A percentile compares a stretch with the other conserved stretches of the same genome.
Evolutionary conservation across 2,329 filamentous ascomycete species (phyloP).

Genomic region (Fusarium bactridioides): DNA sequence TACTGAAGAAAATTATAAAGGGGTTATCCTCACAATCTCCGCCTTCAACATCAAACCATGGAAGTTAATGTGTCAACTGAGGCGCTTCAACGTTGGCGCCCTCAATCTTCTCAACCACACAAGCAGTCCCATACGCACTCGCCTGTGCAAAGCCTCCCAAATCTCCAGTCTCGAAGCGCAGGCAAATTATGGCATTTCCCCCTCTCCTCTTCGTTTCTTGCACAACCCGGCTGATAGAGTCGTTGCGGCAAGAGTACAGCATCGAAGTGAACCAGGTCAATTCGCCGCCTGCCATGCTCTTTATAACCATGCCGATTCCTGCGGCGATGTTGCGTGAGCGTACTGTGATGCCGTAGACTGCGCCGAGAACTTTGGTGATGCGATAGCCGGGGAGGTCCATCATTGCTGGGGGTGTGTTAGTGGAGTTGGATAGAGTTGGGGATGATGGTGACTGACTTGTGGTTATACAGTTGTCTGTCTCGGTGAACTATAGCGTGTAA

Average conservation of each 20-base stretch:
- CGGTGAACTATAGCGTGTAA: conserved; percentile 51
- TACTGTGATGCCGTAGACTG: conserved; percentile 65
- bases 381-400: conserved; percentile 69
- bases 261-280: conserved; percentile 66
- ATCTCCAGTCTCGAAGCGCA: conserved; percentile 66
- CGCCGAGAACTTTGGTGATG: conserved; percentile 64
- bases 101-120: conserved; percentile 64
- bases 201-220: conserved; percentile 64
- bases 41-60: neutral
- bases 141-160: conserved; percentile 65
- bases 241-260: conserved; percentile 66
- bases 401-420: conserved; percentile 54
- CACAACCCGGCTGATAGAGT: conserved; percentile 64
- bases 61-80: conserved; percentile 31
- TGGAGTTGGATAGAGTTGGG: neutral
- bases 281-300: conserved; percentile 66
- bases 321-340: conserved; percentile 67
- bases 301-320: conserved; percentile 62
- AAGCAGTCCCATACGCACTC: conserved; percentile 68
- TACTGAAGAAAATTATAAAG: neutral
- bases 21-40: neutral
- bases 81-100: conserved; percentile 38
- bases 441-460: conserved; percentile 50
- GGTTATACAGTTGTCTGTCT: conserved; percentile 68
- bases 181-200: conserved; percentile 66